Base-by-base conservation (phyloP, 768 basidiomycete genomes). In the Hemileccinum rubropunctum region DNA sequence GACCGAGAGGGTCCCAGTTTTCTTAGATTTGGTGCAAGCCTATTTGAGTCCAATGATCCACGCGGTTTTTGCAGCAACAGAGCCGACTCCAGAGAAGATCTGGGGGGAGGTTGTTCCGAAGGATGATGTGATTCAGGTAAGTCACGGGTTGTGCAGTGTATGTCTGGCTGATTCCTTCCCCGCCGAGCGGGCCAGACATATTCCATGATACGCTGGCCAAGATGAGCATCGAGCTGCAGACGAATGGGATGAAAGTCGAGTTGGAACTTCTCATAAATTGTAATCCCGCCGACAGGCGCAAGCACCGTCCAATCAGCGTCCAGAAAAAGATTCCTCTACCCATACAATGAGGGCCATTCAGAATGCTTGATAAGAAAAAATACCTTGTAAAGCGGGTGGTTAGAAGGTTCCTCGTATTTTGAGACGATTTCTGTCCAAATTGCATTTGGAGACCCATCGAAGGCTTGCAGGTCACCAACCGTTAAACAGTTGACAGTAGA, bases 231-330 rank as follows among this genome's bases (percentile, higher is more conserved):
- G 42, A 98, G 76, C 56, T 92, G 90, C 7, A 97, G 76, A 27
- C 86, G 82, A 58, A 98, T 77, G 0, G 94, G 95, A 65, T 95
- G 92, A 36, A 97, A 73, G 23, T 82, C 79, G 32, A 95, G 71
- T 54, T 88, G 82, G 58, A 97, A 90, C 26, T 78, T 75, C 64
- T 92, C 85, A 65, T 92, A 86, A 54, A 97, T 90, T 2, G 86
- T 81, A 56, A 98, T 97, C 12, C 95, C 95, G 17, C 93, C 95
- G 20, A 98, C 93, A 14, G 93, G 90, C 1, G 92, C 81, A n/a
- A 92, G 73, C 21, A 89, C 79, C 4, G 77, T 82, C 94, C 93
- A 95, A 48, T 83, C 80, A 2, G 85, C 86, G 1, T 83, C 72
- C 17, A 86, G 74, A 66, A 95, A 94, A 20, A 91, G 67, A 14